These are phyloP conservation scores for Russula earlei DNA, from an alignment of 768 basidiomycete genomes.

Conservation along the genomic window DNA sequence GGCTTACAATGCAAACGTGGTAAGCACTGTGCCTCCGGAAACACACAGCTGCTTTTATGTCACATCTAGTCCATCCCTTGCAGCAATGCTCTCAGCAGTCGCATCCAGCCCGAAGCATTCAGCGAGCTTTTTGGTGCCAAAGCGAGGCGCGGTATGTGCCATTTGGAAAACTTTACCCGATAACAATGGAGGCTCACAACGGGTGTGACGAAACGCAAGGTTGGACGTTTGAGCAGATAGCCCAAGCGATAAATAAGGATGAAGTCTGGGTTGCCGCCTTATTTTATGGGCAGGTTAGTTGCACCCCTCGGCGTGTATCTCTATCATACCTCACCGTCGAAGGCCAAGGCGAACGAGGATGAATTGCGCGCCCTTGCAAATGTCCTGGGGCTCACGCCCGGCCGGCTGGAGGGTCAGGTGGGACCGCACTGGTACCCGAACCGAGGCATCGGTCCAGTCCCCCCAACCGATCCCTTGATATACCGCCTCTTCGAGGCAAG, in stretches of 20 bases:
- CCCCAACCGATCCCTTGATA: slow-evolving; percentile 70
- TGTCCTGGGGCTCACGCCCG: slow-evolving; percentile 39
- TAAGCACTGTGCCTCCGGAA: not conserved
- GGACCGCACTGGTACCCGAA: slow-evolving; percentile 69
- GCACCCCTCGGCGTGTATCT: not conserved
- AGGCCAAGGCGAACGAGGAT: slow-evolving; percentile 61
- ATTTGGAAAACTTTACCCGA: slow-evolving; percentile 21
- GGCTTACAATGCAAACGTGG: not conserved
- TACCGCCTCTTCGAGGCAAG: slow-evolving; percentile 74
- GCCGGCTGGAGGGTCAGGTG: slow-evolving; percentile 29
- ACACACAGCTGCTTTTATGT: not conserved
- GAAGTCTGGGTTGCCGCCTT: slow-evolving; percentile 79
- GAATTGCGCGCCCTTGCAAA: slow-evolving; percentile 45
- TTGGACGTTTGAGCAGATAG: slow-evolving; percentile 62
- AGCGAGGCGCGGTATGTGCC: not conserved
- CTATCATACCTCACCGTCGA: not conserved
- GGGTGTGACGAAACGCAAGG: slow-evolving; percentile 30
- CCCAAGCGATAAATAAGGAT: slow-evolving; percentile 53
- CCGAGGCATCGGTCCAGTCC: slow-evolving; percentile 58
- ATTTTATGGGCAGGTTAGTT: slow-evolving; percentile 65
- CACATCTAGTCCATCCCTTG: not conserved
- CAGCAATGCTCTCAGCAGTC: not conserved
- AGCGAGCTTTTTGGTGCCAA: not conserved
- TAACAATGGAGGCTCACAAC: slow-evolving; percentile 43
- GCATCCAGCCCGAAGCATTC: not conserved